phyloP scores from a whole-genome alignment of 768 basidiomycete species.

The Rhizopogon roseolus region DNA sequence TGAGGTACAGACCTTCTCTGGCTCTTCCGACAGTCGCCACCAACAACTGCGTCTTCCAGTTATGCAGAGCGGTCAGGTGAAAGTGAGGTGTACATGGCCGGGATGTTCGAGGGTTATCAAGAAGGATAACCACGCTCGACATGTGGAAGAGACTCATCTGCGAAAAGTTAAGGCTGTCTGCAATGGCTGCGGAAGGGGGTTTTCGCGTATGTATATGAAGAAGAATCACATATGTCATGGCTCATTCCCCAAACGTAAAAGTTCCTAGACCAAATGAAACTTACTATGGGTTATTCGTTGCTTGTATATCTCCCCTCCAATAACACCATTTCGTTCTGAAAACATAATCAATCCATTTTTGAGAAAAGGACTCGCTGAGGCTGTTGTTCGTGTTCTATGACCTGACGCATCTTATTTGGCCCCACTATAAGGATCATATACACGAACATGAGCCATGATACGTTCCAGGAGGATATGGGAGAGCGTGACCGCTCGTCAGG shows the following conservation, averaged over 20 bases:
- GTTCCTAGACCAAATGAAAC: no score
- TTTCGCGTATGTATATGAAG: neutral
- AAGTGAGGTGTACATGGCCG: neutral
- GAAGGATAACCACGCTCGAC: neutral
- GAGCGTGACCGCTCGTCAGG: no score
- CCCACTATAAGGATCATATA: no score
- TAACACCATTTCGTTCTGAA: conserved; percentile 35
- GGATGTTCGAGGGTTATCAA: neutral
- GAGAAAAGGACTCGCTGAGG: no score
- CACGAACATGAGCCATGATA: no score
- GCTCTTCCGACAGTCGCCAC: neutral
- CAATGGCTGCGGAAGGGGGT: neutral
- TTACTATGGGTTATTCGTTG: conserved; percentile 9
- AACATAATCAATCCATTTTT: neutral
- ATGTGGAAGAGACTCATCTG: neutral
- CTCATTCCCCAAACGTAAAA: neutral
- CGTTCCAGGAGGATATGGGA: no score
- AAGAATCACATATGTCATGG: neutral
- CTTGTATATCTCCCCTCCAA: no score
- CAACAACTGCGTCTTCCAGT: neutral
- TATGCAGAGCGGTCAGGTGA: neutral
- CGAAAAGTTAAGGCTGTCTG: neutral
- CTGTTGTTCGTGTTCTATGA: no score
- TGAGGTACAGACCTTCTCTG: neutral
- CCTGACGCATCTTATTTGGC: no score